phyloP scores from a whole-genome alignment of 202 grass and related monocot species.

The Panicum virgatum region DNA sequence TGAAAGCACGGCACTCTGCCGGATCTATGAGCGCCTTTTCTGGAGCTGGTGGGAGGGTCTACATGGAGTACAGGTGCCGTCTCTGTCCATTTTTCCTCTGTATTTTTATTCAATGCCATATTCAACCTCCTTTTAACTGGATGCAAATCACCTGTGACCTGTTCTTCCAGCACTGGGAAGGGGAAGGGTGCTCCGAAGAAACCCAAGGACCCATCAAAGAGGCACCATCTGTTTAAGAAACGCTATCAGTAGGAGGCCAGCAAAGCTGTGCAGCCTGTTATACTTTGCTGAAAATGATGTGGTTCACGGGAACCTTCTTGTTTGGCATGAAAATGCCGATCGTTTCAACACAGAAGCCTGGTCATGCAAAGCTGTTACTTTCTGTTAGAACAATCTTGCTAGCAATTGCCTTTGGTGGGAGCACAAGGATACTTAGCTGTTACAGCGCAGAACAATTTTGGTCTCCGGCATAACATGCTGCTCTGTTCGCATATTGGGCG shows the following conservation, averaged over 20 bases:
- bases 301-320: background rate
- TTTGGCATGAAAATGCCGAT: background rate
- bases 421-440: background rate
- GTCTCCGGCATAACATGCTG: background rate
- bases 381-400: background rate
- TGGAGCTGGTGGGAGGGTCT: slow-evolving; percentile 74
- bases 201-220: slow-evolving; percentile 82
- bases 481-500: background rate
- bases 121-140: background rate
- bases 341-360: background rate
- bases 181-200: slow-evolving; percentile 63
- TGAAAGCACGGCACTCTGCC: slow-evolving; percentile 63
- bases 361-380: background rate
- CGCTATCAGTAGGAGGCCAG: slow-evolving; percentile 40
- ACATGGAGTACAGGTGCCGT: slow-evolving; percentile 86
- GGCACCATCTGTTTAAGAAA: slow-evolving; percentile 86
- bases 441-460: background rate
- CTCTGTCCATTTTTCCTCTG: background rate
- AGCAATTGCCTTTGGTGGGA: background rate
- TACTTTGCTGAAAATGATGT: background rate
- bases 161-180: slow-evolving; percentile 71
- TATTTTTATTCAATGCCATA: background rate
- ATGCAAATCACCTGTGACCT: slow-evolving; percentile 13
- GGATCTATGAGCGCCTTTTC: slow-evolving; percentile 83
- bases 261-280: background rate